Evolutionary conservation across 805 yeast genomes (phyloP).

Genomic region (Saccharomyces jurei): DNA sequence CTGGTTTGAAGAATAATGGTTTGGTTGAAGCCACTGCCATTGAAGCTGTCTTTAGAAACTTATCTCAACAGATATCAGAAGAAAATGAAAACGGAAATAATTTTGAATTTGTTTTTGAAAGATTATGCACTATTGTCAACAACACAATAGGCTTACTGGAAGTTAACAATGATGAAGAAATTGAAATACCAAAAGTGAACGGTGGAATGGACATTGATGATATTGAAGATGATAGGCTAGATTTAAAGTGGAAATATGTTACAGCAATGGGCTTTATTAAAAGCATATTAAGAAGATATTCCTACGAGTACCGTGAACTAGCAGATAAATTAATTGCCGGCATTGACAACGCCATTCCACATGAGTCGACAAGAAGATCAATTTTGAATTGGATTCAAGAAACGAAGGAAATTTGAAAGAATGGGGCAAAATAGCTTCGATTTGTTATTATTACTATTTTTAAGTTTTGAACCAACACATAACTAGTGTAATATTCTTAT

Average conservation of each 20-base stretch:
- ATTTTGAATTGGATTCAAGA: conserved; percentile 32
- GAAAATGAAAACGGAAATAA: conserved; percentile 21
- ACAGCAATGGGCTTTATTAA: conserved; percentile 32
- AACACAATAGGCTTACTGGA: conserved; percentile 15
- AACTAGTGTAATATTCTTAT: neutral
- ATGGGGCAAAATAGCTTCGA: neutral
- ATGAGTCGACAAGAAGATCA: conserved; percentile 25
- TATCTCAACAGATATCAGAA: conserved; percentile 18
- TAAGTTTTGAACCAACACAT: neutral
- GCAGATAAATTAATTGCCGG: conserved; percentile 30
- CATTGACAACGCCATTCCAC: conserved; percentile 28
- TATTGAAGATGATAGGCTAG: conserved; percentile 20
- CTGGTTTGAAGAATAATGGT: conserved; percentile 27
- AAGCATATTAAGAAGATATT: conserved; percentile 36
- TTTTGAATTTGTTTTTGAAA: conserved; percentile 26
- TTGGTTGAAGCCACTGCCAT: conserved; percentile 39
- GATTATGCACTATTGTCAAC: conserved; percentile 17
- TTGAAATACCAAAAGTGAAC: conserved; percentile 12
- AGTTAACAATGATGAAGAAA: conserved; percentile 9
- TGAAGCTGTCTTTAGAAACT: conserved; percentile 36
- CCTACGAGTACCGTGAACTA: conserved; percentile 34
- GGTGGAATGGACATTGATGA: conserved; percentile 23
- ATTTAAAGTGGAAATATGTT: conserved; percentile 37
- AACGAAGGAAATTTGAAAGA: conserved; percentile 16
- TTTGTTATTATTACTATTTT: neutral